These are phyloP conservation scores for Trifolium pratense DNA, from an alignment of 306 rosid species.

Conservation along the genomic window DNA sequence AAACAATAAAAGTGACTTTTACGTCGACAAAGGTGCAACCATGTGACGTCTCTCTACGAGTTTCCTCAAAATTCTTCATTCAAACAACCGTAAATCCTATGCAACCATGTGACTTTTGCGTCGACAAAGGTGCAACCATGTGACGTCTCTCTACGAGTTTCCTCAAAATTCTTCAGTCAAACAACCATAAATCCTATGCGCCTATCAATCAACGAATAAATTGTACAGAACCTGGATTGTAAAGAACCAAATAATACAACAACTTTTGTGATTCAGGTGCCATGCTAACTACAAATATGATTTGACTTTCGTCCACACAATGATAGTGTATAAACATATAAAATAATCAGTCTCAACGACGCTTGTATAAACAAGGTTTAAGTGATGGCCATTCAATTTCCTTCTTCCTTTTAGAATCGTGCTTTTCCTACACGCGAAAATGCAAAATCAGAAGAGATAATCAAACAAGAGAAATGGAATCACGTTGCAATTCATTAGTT, in stretches of 20 bases:
- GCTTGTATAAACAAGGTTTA: conserved; percentile 94
- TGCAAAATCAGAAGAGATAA: conserved; percentile 8
- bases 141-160: no score
- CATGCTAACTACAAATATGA: background rate
- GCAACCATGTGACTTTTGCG: background rate
- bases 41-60: no score
- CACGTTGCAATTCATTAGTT: conserved; percentile 2
- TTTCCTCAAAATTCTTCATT: no score
- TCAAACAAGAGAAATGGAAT: conserved; percentile 17
- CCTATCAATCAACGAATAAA: conserved; percentile 26
- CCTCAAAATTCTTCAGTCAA: no score
- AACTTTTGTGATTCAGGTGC: background rate
- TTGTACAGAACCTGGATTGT: no score
- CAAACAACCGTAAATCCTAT: no score
- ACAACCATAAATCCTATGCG: background rate
- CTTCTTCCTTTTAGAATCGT: conserved; percentile 53
- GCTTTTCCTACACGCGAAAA: conserved; percentile 56
- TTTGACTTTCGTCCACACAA: background rate
- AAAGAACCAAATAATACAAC: background rate
- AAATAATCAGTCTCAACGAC: conserved; percentile 55
- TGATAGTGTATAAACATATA: background rate
- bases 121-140: no score
- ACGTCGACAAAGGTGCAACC: no score
- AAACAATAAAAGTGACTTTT: no score
- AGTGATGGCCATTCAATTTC: conserved; percentile 83